Base-by-base conservation (phyloP, 257 asterid genomes). In the Ehretia macrophylla region DNA sequence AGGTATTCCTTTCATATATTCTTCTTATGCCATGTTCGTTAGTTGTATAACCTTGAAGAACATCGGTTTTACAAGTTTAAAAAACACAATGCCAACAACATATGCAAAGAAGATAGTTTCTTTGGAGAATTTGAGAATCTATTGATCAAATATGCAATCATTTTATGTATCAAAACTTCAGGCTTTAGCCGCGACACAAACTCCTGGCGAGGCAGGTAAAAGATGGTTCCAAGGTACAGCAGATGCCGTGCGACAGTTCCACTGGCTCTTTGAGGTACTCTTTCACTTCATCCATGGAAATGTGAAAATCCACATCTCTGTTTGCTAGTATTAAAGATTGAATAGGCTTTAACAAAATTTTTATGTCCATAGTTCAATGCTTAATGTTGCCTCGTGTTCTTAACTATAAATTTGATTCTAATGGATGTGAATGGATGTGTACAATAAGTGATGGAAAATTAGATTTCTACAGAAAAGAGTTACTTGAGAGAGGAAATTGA, bases 161-260 rank as follows among this genome's bases (percentile, higher is more conserved):
- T 6, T 45, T 17, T 4, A 47, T n/a, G 13, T 49, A 21, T 55
- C 54, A 39, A n/a, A 50, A 46, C 38, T 59, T 66, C 82, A 90
- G 96, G 97, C 81, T 65, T 78, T 92, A 67, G 96, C 99, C 22
- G 99, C 97, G 46, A 92, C 99, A 47, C 99, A 92, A 78, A 92
- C 99, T 53, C 96, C 95, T 53, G 97, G 99, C 3, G 94, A 80
- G 74, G 73, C 81, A 1, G 99, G 99, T 56, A 88, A 88, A 70
- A 79, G 59, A 53, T 92, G 99, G 99, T 92, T 92, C 75, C 99
- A 81, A 69, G 99, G 97, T 38, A 88, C 99, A 27, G 99, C 97
- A 63, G 99, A 92, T 73, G 99, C 97, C 5, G 97, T 92, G 57
- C 45, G 99, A 38, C 99, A 92, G 70, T 88, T 92, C 73, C 95